Base-by-base conservation (phyloP, 1,284 basidiomycete genomes). In the Heterobasidion annosum region DNA sequence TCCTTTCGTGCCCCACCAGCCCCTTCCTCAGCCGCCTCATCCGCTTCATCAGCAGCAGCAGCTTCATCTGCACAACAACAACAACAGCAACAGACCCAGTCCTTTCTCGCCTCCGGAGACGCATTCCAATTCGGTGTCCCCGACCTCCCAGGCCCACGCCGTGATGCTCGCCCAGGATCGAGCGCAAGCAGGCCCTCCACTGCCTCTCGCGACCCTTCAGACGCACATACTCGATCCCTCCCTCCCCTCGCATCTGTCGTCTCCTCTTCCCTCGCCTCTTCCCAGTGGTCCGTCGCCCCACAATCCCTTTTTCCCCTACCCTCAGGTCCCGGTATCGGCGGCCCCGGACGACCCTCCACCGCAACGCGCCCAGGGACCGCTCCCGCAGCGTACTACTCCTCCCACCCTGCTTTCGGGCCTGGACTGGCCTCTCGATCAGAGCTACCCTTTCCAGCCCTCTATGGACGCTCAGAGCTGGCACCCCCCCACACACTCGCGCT, bases 161-260 rank as follows among this genome's bases (percentile, higher is more conserved):
- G 51, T 53, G 61, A 69, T 68, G 62, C 67, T 68, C 72, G 75
- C 62, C 70, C 75, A 66, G 70, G 74, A 70, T 73, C 74, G 66
- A 69, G 70, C 67, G 60, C 62, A 66, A 75, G 68, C 73, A 75
- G 71, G 66, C 73, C 69, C 75, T 70, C 69, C 61, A 67, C 74
- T 68, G 60, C 73, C 67, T 63, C 58, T 61, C 61, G 55, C 60
- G 63, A 61, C 40, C 45, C 57, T 57, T 32, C 63, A 52, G 62
- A 64, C 62, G 56, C 59, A 57, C 51, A 63, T 58, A 67, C 72
- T 67, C 75, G 13, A 73, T 73, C 79, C 54, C 83, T 87, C 75
- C 85, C 85, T 57, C 83, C 85, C 50, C 79, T 87, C 78, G 66
- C 80, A 72, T 74, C 82, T 70, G 77, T 87, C 79, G 78, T 88